A percentile compares a stretch with the other conserved stretches of the same genome.
Conservation (phyloP, 2,329 filamentous ascomycete genomes). For the Cladosporium sp. region DNA sequence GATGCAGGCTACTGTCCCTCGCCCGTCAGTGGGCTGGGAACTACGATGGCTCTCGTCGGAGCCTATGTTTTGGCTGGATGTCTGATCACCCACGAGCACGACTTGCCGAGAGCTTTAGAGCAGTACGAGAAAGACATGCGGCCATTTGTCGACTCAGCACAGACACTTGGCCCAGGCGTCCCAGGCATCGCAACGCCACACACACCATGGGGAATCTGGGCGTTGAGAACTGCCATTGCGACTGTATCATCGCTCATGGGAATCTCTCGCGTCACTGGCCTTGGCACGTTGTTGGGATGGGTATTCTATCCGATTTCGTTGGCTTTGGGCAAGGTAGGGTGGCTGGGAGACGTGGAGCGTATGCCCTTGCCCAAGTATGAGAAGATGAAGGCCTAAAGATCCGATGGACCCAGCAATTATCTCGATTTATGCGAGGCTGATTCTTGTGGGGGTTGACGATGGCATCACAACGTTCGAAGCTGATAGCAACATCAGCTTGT, state of each 20-base stretch:
- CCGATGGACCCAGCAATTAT: too few relatives aligned
- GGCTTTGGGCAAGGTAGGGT: background rate
- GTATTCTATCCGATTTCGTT: background rate
- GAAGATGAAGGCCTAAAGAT: conserved; percentile 1
- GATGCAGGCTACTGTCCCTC: conserved; percentile 30
- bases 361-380: conserved; percentile 1
- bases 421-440: too few relatives aligned
- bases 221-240: background rate
- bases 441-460: too few relatives aligned
- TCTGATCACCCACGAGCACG: conserved; percentile 19
- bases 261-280: background rate
- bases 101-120: conserved; percentile 21
- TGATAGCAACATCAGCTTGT: too few relatives aligned
- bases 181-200: conserved; percentile 27
- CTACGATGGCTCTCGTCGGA: conserved; percentile 30
- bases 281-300: background rate
- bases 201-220: conserved; percentile 15
- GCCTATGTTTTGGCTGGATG: conserved; percentile 32
- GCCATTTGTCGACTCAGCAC: conserved; percentile 23
- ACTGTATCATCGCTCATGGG: background rate
- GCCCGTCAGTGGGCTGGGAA: conserved; percentile 33
- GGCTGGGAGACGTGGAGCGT: conserved; percentile 2
- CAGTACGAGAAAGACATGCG: conserved; percentile 28
- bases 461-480: too few relatives aligned
- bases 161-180: conserved; percentile 27